A percentile compares a stretch with the other conserved stretches of the same genome.
phyloP scores from a whole-genome alignment of 2,329 filamentous ascomycete species.

The Blastomyces gilchristii region DNA sequence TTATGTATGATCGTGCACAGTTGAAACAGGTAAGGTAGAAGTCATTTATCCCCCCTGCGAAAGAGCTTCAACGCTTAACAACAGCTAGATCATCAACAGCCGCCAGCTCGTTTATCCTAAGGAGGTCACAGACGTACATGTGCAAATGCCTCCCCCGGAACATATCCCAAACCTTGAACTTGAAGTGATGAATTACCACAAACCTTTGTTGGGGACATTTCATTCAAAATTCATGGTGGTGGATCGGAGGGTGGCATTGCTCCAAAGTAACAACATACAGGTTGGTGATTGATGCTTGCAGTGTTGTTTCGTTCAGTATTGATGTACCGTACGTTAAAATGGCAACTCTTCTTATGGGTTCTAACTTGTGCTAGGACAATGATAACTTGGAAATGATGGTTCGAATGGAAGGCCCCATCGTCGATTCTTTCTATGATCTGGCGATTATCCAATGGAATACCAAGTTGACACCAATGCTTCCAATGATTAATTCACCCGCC shows the following conservation, averaged over 20 bases:
- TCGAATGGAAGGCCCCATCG: constrained; percentile 64
- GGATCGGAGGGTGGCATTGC: constrained; percentile 57
- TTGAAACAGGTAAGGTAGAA: constrained; percentile 44
- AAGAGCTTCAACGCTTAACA: constrained; percentile 7
- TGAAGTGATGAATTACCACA: constrained; percentile 63
- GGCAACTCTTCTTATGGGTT: neutral
- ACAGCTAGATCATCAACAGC: constrained; percentile 44
- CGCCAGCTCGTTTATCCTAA: constrained; percentile 51
- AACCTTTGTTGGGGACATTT: constrained; percentile 60
- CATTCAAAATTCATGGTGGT: constrained; percentile 71
- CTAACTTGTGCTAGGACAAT: constrained; percentile 43
- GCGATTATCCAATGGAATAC: constrained; percentile 64
- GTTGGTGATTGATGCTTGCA: constrained; percentile 9
- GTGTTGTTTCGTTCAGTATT: neutral
- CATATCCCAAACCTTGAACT: constrained; percentile 64
- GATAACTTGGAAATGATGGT: constrained; percentile 75
- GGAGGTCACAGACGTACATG: constrained; percentile 48
- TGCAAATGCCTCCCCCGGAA: constrained; percentile 51
- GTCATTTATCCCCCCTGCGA: neutral
- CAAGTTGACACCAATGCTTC: constrained; percentile 49
- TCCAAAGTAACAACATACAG: constrained; percentile 70
- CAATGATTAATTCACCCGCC: constrained; percentile 45
- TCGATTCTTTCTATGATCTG: constrained; percentile 65
- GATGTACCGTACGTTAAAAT: neutral
- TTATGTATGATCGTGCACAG: constrained; percentile 65